Percentiles rank a stretch among this genome's conserved stretches.
phyloP scores from a whole-genome alignment of 805 yeast genomes.

The Teunomyces panamensis region DNA sequence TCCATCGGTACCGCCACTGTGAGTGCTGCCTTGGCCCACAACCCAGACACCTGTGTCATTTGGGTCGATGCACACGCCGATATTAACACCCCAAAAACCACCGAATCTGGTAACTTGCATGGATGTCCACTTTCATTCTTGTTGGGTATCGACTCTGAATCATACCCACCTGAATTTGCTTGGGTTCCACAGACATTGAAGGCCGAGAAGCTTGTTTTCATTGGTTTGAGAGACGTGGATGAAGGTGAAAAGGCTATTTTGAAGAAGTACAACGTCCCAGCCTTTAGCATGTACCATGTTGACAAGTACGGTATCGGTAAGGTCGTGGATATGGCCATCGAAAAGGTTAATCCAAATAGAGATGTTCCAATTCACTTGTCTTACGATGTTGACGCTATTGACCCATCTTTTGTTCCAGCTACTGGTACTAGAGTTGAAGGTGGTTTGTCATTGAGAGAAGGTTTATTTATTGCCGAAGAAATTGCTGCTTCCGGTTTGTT shows the following conservation, averaged over 20 bases:
- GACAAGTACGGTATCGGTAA: slow-evolving; percentile 90
- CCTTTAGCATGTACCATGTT: slow-evolving; percentile 93
- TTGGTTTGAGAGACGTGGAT: slow-evolving; percentile 93
- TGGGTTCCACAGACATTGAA: slow-evolving; percentile 78
- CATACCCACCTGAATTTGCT: slow-evolving; percentile 67
- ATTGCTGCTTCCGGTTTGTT: slow-evolving; percentile 87
- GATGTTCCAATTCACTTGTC: slow-evolving; percentile 78
- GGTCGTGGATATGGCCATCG: slow-evolving; percentile 89
- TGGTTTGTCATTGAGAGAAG: slow-evolving; percentile 92
- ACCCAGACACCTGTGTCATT: slow-evolving; percentile 84
- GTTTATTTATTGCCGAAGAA: slow-evolving; percentile 87
- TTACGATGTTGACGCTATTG: slow-evolving; percentile 96
- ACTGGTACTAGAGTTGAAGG: slow-evolving; percentile 98
- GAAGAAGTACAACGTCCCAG: slow-evolving; percentile 67
- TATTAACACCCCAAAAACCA: slow-evolving; percentile 80
- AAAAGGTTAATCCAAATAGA: slow-evolving; percentile 67
- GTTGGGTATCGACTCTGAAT: slow-evolving; percentile 69
- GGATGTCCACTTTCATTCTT: slow-evolving; percentile 95
- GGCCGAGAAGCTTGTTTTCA: slow-evolving; percentile 76
- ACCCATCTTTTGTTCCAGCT: slow-evolving; percentile 91
- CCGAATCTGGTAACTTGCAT: slow-evolving; percentile 88
- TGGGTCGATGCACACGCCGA: slow-evolving; percentile 99
- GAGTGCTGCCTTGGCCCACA: slow-evolving; percentile 70
- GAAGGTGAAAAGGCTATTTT: slow-evolving; percentile 76
- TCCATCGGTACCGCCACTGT: slow-evolving; percentile 94